phyloP scores from a whole-genome alignment of 441 rosid genomes.

The Sinapis alba region DNA sequence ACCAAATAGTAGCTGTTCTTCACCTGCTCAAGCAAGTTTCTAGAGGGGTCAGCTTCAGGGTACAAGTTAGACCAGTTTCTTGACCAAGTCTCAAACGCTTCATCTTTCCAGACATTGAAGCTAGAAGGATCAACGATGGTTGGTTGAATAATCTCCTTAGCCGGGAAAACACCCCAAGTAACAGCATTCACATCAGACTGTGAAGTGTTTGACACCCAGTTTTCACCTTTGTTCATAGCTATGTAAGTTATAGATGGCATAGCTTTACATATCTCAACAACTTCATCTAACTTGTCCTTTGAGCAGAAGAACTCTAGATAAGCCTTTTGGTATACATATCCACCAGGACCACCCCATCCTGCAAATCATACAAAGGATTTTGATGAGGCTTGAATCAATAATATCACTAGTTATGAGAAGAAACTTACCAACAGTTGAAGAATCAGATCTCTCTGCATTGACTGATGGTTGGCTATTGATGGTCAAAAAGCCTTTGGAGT shows the following conservation, averaged over 20 bases:
- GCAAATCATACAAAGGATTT: conserved; percentile 13
- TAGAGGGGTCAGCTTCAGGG: conserved; percentile 67
- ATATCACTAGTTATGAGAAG: neutral
- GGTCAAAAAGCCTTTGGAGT: conserved; percentile 84
- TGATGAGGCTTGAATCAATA: neutral
- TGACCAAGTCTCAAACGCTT: conserved; percentile 90
- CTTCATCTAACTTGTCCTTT: conserved; percentile 55
- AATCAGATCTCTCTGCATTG: conserved; percentile 79
- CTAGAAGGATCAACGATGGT: conserved; percentile 88
- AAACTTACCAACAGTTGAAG: conserved; percentile 72
- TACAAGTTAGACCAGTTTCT: conserved; percentile 75
- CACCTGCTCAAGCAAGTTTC: conserved; percentile 72
- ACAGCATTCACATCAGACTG: conserved; percentile 68
- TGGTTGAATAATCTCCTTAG: conserved; percentile 83
- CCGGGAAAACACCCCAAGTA: conserved; percentile 94
- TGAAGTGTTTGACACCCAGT: conserved; percentile 57
- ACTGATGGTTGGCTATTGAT: conserved; percentile 93
- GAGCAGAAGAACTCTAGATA: conserved; percentile 91
- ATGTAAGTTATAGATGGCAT: conserved; percentile 60
- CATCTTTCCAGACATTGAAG: conserved; percentile 87
- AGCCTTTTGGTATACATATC: conserved; percentile 89
- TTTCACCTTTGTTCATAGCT: conserved; percentile 64
- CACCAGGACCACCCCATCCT: conserved; percentile 98
- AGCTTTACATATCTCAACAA: conserved; percentile 66
- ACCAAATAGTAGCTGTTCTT: conserved; percentile 75